A percentile compares a stretch with the other conserved stretches of the same genome.
These are phyloP conservation scores for Trichoderma koningii DNA, from an alignment of 2,329 filamentous ascomycete species.

Conservation along the genomic window DNA sequence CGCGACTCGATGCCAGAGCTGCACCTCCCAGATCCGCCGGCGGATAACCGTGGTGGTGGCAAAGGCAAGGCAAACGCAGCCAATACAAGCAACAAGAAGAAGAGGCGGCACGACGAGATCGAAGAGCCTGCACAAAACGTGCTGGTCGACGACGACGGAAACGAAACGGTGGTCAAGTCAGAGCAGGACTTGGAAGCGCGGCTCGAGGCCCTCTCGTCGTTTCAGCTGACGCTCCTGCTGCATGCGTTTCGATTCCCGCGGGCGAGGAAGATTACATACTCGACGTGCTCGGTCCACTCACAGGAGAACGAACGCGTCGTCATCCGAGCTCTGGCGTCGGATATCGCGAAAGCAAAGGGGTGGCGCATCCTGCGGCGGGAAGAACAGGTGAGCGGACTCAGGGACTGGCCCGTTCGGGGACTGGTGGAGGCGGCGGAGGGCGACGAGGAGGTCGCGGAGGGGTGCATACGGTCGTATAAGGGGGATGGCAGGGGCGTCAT, in stretches of 20 bases:
- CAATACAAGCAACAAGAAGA: slow-evolving; percentile 45
- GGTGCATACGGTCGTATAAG: slow-evolving; percentile 79
- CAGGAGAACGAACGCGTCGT: slow-evolving; percentile 91
- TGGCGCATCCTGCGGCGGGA: slow-evolving; percentile 76
- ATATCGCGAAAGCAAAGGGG: slow-evolving; percentile 64
- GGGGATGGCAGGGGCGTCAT: slow-evolving; percentile 82
- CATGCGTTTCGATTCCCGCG: slow-evolving; percentile 83
- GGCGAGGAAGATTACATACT: slow-evolving; percentile 80
- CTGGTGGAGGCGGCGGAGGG: slow-evolving; percentile 52
- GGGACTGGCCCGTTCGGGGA: slow-evolving; percentile 71
- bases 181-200: slow-evolving; percentile 63
- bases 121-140: slow-evolving; percentile 40
- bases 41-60: slow-evolving; percentile 3
- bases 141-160: slow-evolving; percentile 60
- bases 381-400: slow-evolving; percentile 75
- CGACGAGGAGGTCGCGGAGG: slow-evolving; percentile 62
- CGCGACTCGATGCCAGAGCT: slow-evolving; percentile 76
- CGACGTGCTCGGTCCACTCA: slow-evolving; percentile 85
- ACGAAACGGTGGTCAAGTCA: slow-evolving; percentile 53
- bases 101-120: slow-evolving; percentile 48
- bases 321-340: slow-evolving; percentile 66
- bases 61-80: slow-evolving; percentile 16
- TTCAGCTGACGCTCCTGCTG: slow-evolving; percentile 78
- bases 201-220: slow-evolving; percentile 71
- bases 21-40: slow-evolving; percentile 53